These are phyloP conservation scores for Dicorynia guianensis DNA, from an alignment of 306 rosid species.

Conservation along the genomic window DNA sequence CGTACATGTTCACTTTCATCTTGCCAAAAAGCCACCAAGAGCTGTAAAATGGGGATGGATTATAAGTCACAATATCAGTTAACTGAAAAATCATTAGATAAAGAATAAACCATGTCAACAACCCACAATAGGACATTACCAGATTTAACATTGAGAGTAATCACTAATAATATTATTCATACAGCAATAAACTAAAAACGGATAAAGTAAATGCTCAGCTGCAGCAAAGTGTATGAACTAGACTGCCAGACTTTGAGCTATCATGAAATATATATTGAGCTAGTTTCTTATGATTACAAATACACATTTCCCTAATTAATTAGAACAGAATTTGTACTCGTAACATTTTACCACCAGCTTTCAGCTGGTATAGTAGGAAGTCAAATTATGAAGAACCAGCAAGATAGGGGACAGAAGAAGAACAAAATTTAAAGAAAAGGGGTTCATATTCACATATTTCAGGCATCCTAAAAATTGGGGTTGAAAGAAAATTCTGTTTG, in stretches of 20 bases:
- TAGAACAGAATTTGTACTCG: neutral
- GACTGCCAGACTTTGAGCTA: slow-evolving; percentile 33
- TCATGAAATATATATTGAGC: slow-evolving; percentile 23
- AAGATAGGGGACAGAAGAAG: neutral
- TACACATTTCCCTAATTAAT: neutral
- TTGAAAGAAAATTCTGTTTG: too few species aligned
- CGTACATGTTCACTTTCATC: slow-evolving; percentile 92
- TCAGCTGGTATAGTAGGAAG: neutral
- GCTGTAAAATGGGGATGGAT: slow-evolving; percentile 58
- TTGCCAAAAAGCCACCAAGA: slow-evolving; percentile 99
- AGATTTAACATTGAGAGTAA: slow-evolving; percentile 27
- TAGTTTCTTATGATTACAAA: slow-evolving; percentile 1
- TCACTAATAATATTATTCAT: slow-evolving; percentile 20
- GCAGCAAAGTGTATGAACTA: slow-evolving; percentile 29
- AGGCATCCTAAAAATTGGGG: neutral
- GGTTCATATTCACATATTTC: neutral
- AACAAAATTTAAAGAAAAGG: neutral
- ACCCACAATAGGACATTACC: slow-evolving; percentile 24
- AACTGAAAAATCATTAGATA: slow-evolving; percentile 21
- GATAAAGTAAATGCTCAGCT: slow-evolving; percentile 21
- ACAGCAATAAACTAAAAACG: slow-evolving; percentile 23
- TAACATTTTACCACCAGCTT: neutral
- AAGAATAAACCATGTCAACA: slow-evolving; percentile 26
- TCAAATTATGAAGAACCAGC: neutral
- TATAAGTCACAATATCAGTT: slow-evolving; percentile 38